These are phyloP conservation scores for Fusarium humuli DNA, from an alignment of 2,329 filamentous ascomycete species.

Conservation along the genomic window DNA sequence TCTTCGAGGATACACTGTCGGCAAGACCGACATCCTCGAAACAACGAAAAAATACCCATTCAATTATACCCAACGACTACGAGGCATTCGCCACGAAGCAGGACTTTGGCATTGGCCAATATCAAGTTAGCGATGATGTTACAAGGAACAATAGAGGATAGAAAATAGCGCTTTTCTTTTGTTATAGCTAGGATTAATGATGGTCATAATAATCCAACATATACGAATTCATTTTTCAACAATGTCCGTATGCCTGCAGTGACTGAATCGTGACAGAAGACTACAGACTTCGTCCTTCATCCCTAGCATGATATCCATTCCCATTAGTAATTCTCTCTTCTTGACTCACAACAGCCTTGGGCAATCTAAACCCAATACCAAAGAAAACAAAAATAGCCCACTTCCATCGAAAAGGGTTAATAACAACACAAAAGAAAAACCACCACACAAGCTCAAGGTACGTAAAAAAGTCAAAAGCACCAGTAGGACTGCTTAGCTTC, in stretches of 20 bases:
- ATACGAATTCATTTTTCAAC: constrained; percentile 9
- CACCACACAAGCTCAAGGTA: constrained; percentile 87
- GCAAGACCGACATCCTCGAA: constrained; percentile 2
- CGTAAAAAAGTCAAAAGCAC: constrained; percentile 90
- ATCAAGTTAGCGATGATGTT: background rate
- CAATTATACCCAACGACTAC: background rate
- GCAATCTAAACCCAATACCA: constrained; percentile 75
- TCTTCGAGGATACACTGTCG: constrained; percentile 5
- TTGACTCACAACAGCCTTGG: constrained; percentile 71
- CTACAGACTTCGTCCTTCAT: constrained; percentile 36
- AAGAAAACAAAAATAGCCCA: constrained; percentile 88
- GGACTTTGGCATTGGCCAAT: background rate
- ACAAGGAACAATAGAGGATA: background rate
- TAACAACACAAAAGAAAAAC: constrained; percentile 81
- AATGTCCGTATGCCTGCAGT: background rate
- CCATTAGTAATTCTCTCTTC: constrained; percentile 67
- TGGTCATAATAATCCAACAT: background rate
- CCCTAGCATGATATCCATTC: constrained; percentile 30
- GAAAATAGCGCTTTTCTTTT: background rate
- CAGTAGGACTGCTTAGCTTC: constrained; percentile 76
- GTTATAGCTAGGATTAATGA: background rate
- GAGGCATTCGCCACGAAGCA: background rate
- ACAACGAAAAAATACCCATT: background rate
- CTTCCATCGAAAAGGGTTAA: constrained; percentile 92
- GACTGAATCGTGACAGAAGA: background rate